phyloP scores from a whole-genome alignment of 805 yeast genomes.

The Alloascoidea africana region DNA sequence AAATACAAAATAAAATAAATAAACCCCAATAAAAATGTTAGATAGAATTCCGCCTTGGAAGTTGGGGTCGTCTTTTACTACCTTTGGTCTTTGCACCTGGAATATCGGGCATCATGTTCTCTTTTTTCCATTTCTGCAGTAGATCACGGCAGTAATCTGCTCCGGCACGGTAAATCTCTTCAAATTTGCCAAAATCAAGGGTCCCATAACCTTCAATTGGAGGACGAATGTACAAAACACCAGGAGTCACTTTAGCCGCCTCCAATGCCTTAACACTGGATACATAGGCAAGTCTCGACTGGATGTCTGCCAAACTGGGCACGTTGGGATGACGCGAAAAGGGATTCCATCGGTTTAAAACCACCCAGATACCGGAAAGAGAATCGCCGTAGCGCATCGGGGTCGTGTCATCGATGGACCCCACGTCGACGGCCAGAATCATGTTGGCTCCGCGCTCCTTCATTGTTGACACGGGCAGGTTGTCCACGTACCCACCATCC shows the following conservation, averaged over 20 bases:
- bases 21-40: conserved; percentile 13
- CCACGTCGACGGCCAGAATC: conserved; percentile 90
- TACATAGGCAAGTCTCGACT: conserved; percentile 83
- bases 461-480: conserved; percentile 88
- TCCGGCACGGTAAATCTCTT: conserved; percentile 78
- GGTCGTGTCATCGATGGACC: conserved; percentile 83
- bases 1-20: too few relatives aligned
- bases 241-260: conserved; percentile 68
- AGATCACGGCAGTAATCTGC: conserved; percentile 49
- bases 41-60: conserved; percentile 51
- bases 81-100: conserved; percentile 31
- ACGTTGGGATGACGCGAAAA: conserved; percentile 77
- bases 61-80: conserved; percentile 15
- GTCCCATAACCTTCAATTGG: conserved; percentile 91
- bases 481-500: conserved; percentile 95
- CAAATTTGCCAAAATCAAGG: conserved; percentile 81
- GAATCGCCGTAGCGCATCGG: conserved; percentile 90
- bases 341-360: conserved; percentile 78
- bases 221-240: conserved; percentile 80
- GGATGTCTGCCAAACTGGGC: conserved; percentile 92
- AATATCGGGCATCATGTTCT: conserved; percentile 43
- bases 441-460: conserved; percentile 73
- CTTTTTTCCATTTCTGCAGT: conserved; percentile 33
- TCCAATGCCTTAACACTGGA: conserved; percentile 91
- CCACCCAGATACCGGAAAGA: conserved; percentile 82